Evolutionary conservation across 805 yeast species (phyloP).

Genomic region (Kuraishia piskuri): DNA sequence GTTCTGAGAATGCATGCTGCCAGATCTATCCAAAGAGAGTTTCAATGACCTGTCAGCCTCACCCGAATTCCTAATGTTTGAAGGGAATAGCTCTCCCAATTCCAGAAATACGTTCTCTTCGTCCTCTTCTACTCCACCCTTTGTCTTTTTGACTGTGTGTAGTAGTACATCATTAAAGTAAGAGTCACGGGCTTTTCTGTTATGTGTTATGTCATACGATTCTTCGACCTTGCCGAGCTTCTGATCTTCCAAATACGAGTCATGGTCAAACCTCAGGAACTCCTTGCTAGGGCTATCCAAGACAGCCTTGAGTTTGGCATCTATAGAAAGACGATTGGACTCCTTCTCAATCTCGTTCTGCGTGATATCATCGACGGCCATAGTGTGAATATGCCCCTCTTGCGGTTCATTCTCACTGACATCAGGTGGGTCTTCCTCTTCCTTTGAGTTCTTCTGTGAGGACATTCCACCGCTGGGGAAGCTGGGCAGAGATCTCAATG

Average conservation of each 20-base stretch:
- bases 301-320: slow-evolving; percentile 36
- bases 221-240: slow-evolving; percentile 13
- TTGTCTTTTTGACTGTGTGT: slow-evolving; percentile 2
- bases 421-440: slow-evolving; percentile 13
- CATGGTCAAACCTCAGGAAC: slow-evolving; percentile 17
- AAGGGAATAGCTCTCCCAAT: slow-evolving; percentile 23
- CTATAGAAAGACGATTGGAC: slow-evolving; percentile 23
- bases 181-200: slow-evolving; percentile 7
- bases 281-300: slow-evolving; percentile 16
- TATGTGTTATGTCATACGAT: slow-evolving; percentile 9
- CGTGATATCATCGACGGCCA: slow-evolving; percentile 16
- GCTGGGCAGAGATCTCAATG: slow-evolving; percentile 24
- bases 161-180: slow-evolving; percentile 12
- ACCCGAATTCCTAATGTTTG: slow-evolving; percentile 22
- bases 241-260: slow-evolving; percentile 17
- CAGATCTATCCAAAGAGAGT: slow-evolving; percentile 19
- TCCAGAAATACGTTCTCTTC: slow-evolving; percentile 19
- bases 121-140: slow-evolving; percentile 17
- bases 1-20: slow-evolving; percentile 18
- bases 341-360: slow-evolving; percentile 7
- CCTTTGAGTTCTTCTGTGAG: slow-evolving; percentile 21
- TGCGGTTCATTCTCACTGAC: slow-evolving; percentile 10
- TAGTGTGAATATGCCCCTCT: slow-evolving; percentile 2
- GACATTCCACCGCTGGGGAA: slow-evolving; percentile 13
- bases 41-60: slow-evolving; percentile 12